Evolutionary conservation across 148 eudicot species (phyloP).

Genomic region (Silene uniflora): DNA sequence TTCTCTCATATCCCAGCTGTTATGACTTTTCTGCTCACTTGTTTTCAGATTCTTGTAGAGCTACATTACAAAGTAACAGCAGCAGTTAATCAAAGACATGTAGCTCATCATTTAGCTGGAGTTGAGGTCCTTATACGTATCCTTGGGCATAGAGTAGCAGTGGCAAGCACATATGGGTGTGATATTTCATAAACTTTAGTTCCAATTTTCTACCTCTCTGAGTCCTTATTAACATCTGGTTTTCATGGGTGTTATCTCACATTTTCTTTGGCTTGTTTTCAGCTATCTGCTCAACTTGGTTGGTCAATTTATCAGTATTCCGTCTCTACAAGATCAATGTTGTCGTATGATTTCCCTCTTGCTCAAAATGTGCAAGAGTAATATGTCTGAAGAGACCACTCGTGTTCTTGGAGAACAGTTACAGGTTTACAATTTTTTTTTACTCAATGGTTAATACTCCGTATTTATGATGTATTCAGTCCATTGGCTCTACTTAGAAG

Average conservation of each 20-base stretch:
- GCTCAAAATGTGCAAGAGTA: conserved; percentile 50
- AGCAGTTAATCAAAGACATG: conserved; percentile 72
- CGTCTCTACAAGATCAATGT: conserved; percentile 73
- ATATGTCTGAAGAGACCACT: conserved; percentile 53
- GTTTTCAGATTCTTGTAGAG: conserved; percentile 74
- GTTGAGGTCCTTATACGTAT: conserved; percentile 75
- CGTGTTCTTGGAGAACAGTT: conserved; percentile 85
- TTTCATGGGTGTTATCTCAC: conserved; percentile 12
- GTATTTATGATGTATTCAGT: not conserved
- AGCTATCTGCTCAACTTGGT: conserved; percentile 86
- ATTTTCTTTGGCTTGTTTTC: conserved; percentile 25
- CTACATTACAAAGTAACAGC: conserved; percentile 86
- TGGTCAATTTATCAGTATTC: conserved; percentile 61
- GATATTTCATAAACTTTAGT: conserved; percentile 15
- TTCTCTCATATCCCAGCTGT: conserved; percentile 3
- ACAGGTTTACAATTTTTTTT: conserved; percentile 45
- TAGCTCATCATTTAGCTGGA: conserved; percentile 72
- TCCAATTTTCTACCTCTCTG: not conserved
- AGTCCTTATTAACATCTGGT: not conserved
- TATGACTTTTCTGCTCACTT: conserved; percentile 6
- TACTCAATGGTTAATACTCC: not conserved
- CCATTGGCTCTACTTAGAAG: not conserved
- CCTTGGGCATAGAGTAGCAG: conserved; percentile 75
- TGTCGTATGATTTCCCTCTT: conserved; percentile 59
- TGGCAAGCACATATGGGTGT: conserved; percentile 81